Conservation (phyloP, 352 stramenopile genomes). For the Pythium angustatum region DNA sequence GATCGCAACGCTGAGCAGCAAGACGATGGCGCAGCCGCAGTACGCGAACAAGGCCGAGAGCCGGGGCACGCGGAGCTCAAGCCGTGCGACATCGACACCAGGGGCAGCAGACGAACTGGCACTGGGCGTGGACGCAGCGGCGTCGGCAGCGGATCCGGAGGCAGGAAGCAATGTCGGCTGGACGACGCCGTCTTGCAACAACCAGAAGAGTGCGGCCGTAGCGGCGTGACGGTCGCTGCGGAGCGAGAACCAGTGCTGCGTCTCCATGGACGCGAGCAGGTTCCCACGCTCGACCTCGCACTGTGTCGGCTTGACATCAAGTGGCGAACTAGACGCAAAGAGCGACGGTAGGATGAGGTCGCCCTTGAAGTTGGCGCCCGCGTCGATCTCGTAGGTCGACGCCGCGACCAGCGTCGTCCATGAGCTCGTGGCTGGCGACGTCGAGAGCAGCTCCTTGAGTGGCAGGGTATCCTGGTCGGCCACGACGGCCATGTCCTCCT, state of each 20-base stretch:
- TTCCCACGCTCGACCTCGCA: conserved; percentile 28
- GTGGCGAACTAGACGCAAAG: background rate
- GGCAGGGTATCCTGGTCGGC: conserved; percentile 1
- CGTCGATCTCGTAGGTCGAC: conserved; percentile 20
- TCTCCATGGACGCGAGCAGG: conserved; percentile 20
- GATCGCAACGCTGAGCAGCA: conserved; percentile 24
- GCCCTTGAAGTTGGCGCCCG: conserved; percentile 14
- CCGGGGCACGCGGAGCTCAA: conserved; percentile 21
- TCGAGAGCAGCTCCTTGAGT: background rate
- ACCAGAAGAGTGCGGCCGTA: conserved; percentile 21
- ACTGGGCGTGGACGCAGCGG: background rate
- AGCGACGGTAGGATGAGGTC: conserved; percentile 21
- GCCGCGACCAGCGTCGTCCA: conserved; percentile 13
- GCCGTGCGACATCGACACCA: background rate
- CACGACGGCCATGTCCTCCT: conserved; percentile 1
- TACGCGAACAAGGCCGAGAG: conserved; percentile 25
- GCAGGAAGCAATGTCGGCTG: background rate
- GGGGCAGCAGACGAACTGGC: background rate
- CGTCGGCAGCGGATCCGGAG: background rate
- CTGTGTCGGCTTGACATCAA: conserved; percentile 4
- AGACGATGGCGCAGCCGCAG: conserved; percentile 22
- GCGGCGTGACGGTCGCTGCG: conserved; percentile 5
- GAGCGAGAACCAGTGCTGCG: conserved; percentile 26
- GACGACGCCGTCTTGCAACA: conserved; percentile 30
- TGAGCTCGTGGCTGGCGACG: background rate